Conservation (phyloP, 352 stramenopile species). For the Globisporangium canariense region DNA sequence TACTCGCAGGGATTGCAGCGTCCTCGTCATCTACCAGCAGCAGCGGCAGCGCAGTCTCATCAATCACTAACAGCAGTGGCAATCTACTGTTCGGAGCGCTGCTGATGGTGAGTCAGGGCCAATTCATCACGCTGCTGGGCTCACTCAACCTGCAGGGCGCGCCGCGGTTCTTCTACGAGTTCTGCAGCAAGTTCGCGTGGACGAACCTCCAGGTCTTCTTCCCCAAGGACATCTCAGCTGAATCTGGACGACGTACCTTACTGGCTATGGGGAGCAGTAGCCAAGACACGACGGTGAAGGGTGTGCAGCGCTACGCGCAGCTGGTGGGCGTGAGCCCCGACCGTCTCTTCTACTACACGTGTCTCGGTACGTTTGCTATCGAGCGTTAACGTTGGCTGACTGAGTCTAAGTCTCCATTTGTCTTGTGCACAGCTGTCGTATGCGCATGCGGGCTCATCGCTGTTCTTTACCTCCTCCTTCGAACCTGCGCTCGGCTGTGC, state of each 20-base stretch:
- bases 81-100: slow-evolving; percentile 35
- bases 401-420: not conserved
- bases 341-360: slow-evolving; percentile 52
- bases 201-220: slow-evolving; percentile 49
- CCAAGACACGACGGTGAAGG: slow-evolving; percentile 7
- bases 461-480: slow-evolving; percentile 30
- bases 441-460: slow-evolving; percentile 24
- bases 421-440: slow-evolving; percentile 16
- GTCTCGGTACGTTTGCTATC: slow-evolving; percentile 18
- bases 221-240: not conserved
- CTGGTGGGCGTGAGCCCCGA: slow-evolving; percentile 33
- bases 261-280: not conserved
- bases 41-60: not conserved
- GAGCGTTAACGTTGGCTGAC: not conserved
- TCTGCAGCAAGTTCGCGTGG: slow-evolving; percentile 48
- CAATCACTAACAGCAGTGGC: slow-evolving; percentile 8
- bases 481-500: slow-evolving; percentile 21
- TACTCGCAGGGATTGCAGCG: slow-evolving; percentile 10
- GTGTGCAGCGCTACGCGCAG: slow-evolving; percentile 37
- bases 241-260: not conserved
- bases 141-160: slow-evolving; percentile 37
- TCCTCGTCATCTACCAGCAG: slow-evolving; percentile 16
- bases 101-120: slow-evolving; percentile 36
- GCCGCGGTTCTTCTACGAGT: slow-evolving; percentile 43
- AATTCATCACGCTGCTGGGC: slow-evolving; percentile 50